phyloP scores from a whole-genome alignment of 1,284 basidiomycete genomes.

The Ceratobasidium papillatum region DNA sequence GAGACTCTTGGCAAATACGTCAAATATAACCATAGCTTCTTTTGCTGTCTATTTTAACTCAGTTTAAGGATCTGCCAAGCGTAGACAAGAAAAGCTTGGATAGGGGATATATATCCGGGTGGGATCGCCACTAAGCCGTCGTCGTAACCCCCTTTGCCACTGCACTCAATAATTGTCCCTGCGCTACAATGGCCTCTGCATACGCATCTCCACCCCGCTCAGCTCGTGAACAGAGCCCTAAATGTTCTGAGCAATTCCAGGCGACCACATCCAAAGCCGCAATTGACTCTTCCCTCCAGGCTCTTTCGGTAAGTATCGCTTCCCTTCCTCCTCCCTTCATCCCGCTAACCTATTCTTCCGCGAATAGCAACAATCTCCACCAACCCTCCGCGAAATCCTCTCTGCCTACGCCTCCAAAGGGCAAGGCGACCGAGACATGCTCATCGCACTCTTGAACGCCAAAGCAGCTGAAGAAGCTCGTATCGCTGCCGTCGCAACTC shows the following conservation, averaged over 20 bases:
- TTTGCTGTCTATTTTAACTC: not conserved
- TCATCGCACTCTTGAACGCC: conserved; percentile 86
- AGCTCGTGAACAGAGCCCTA: conserved; percentile 9
- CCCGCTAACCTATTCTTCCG: not conserved
- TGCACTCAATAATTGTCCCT: not conserved
- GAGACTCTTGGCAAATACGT: conserved; percentile 15
- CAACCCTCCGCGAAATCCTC: conserved; percentile 82
- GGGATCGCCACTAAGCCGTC: not conserved
- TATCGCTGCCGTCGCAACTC: conserved; percentile 68
- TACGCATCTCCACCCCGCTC: conserved; percentile 37
- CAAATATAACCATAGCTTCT: conserved; percentile 1
- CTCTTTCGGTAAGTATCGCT: conserved; percentile 8
- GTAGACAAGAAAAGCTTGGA: conserved; percentile 29
- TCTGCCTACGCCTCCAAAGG: conserved; percentile 82
- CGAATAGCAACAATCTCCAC: conserved; percentile 67
- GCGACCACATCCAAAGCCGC: conserved; percentile 3
- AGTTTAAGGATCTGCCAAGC: conserved; percentile 28
- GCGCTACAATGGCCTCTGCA: not conserved
- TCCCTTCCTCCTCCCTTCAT: not conserved
- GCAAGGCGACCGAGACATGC: conserved; percentile 88
- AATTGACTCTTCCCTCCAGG: conserved; percentile 11
- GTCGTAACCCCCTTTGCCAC: not conserved
- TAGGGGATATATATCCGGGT: not conserved
- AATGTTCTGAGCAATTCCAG: not conserved
- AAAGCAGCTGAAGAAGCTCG: conserved; percentile 90